Percentiles rank a stretch among this genome's conserved stretches.
phyloP scores from a whole-genome alignment of 2,329 filamentous ascomycete genomes.

The Colletotrichum spaethianum region DNA sequence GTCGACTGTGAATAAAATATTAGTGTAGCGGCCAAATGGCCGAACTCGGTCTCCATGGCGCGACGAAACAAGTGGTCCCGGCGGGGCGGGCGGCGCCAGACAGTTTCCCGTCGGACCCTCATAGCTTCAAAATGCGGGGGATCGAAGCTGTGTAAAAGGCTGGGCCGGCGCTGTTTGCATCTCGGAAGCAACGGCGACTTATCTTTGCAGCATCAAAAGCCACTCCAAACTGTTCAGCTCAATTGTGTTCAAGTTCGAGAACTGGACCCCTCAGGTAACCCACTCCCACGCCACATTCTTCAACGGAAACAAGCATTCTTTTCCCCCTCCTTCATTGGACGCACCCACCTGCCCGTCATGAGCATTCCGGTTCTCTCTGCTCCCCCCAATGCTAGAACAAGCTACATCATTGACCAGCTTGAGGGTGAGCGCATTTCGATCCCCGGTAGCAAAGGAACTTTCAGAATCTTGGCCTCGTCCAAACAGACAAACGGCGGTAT shows the following conservation, averaged over 20 bases:
- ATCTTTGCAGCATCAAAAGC: neutral
- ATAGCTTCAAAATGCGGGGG: slow-evolving; percentile 13
- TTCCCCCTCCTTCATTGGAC: neutral
- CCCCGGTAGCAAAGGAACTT: slow-evolving; percentile 65
- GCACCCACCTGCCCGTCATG: slow-evolving; percentile 44
- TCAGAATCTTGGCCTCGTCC: slow-evolving; percentile 65
- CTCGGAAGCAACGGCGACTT: no score
- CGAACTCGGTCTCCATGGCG: neutral
- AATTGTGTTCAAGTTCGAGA: slow-evolving; percentile 3
- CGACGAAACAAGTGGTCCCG: slow-evolving; percentile 19
- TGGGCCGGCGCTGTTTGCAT: slow-evolving; percentile 14
- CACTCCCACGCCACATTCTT: slow-evolving; percentile 3
- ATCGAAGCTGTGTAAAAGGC: slow-evolving; percentile 31
- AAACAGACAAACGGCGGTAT: slow-evolving; percentile 66
- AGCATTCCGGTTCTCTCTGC: slow-evolving; percentile 49
- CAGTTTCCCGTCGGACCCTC: neutral
- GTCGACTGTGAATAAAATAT: no score
- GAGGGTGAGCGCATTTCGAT: slow-evolving; percentile 67
- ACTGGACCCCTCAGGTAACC: neutral
- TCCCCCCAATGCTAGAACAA: slow-evolving; percentile 55
- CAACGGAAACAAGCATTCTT: neutral
- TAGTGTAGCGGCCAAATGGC: no score
- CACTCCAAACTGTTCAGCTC: slow-evolving; percentile 15
- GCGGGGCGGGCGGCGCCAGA: slow-evolving; percentile 1
- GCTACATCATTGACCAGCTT: slow-evolving; percentile 63